Percentiles rank a stretch among this genome's conserved stretches.
Evolutionary conservation across 495 filamentous ascomycete genomes (phyloP).

Genomic region (Aspergillus sclerotiicarbonarius): DNA sequence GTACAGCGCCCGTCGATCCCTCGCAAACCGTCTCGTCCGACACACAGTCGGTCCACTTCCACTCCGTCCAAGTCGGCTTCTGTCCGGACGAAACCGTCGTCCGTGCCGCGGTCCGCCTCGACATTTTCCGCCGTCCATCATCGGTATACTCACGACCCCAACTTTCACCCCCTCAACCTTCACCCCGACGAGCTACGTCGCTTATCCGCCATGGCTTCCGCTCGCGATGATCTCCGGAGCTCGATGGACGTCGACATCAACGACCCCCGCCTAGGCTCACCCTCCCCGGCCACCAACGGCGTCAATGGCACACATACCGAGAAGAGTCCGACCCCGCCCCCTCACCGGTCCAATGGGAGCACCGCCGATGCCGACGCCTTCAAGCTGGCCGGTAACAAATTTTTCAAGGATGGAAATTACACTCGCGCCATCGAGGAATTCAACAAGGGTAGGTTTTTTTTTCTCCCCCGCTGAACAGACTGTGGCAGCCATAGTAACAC

Average conservation of each 20-base stretch:
- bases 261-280: conserved; percentile 20
- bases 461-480: conserved; percentile 5
- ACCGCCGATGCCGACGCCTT: conserved; percentile 76
- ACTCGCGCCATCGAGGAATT: conserved; percentile 84
- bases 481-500: conserved; percentile 6
- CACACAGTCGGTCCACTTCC: conserved; percentile 24
- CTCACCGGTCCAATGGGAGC: conserved; percentile 64
- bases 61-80: conserved; percentile 21
- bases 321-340: conserved; percentile 72
- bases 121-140: conserved; percentile 20
- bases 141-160: conserved; percentile 58
- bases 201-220: conserved; percentile 68
- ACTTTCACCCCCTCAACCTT: conserved; percentile 81
- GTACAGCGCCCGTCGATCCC: conserved; percentile 13
- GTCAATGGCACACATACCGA: conserved; percentile 50
- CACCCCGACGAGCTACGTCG: conserved; percentile 80
- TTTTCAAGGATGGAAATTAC: conserved; percentile 91
- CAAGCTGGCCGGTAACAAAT: conserved; percentile 92
- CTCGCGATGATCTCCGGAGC: conserved; percentile 53
- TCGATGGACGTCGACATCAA: conserved; percentile 84
- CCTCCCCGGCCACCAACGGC: conserved; percentile 48
- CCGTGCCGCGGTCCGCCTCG: conserved; percentile 9
- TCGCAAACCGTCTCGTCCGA: conserved; percentile 17
- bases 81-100: background rate
- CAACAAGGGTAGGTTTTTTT: conserved; percentile 71